Conservation (phyloP, 2,329 filamentous ascomycete species). For the Penicillium sp. region DNA sequence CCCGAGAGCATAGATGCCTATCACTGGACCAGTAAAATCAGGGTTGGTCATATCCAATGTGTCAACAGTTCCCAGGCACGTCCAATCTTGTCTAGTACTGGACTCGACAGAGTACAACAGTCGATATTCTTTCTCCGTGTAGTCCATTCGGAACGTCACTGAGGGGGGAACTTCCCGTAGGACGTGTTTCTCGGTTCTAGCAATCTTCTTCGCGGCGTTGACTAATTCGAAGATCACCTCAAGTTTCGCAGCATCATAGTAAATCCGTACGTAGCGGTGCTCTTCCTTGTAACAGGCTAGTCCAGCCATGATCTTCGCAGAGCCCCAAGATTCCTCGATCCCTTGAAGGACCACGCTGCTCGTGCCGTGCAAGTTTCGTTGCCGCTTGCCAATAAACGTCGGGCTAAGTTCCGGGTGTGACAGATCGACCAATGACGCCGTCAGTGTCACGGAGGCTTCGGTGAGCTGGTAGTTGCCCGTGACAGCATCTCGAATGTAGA, state of each 20-base stretch:
- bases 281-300: slow-evolving; percentile 21
- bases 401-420: slow-evolving; percentile 11
- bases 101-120: slow-evolving; percentile 1
- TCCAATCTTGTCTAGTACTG: slow-evolving; percentile 5
- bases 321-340: neutral
- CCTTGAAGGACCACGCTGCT: slow-evolving; percentile 6
- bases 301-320: slow-evolving; percentile 7
- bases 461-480: slow-evolving; percentile 15
- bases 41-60: slow-evolving; percentile 25
- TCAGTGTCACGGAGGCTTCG: slow-evolving; percentile 3
- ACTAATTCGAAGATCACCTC: slow-evolving; percentile 13
- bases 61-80: slow-evolving; percentile 14
- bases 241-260: slow-evolving; percentile 8
- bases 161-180: neutral
- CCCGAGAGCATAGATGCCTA: slow-evolving; percentile 24
- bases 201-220: slow-evolving; percentile 15
- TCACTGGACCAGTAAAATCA: slow-evolving; percentile 30
- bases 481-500: slow-evolving; percentile 23
- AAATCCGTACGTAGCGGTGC: slow-evolving; percentile 18
- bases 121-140: slow-evolving; percentile 10
- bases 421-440: slow-evolving; percentile 12
- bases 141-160: slow-evolving; percentile 7
- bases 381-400: slow-evolving; percentile 24
- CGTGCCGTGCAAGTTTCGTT: slow-evolving; percentile 15
- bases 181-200: slow-evolving; percentile 4